A percentile compares a stretch with the other conserved stretches of the same genome.
phyloP scores from a whole-genome alignment of 345 rosid genomes.

The Mercurialis annua region DNA sequence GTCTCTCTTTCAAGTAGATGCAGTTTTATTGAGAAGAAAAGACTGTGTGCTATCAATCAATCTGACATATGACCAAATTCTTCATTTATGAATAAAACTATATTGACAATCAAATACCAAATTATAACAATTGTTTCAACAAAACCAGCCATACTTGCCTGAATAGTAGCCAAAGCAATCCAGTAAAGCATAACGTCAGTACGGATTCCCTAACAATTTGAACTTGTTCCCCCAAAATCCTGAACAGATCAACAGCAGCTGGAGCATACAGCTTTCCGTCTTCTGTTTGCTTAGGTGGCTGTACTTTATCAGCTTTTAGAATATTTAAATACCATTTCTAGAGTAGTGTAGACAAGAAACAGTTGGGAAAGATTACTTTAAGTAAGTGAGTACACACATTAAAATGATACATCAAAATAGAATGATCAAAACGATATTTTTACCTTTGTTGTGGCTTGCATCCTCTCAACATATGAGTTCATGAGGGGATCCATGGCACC shows the following conservation, averaged over 20 bases:
- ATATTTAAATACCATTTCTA: constrained; percentile 99
- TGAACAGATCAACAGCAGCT: constrained; percentile 98
- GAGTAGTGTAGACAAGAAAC: constrained; percentile 19
- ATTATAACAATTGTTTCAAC: background rate
- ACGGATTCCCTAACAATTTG: constrained; percentile 96
- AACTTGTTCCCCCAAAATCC: constrained; percentile 99
- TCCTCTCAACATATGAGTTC: constrained; percentile 97
- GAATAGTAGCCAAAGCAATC: constrained; percentile 88
- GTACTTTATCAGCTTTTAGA: constrained; percentile 93
- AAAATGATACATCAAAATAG: background rate
- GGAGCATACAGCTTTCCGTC: constrained; percentile 99
- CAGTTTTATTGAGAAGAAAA: background rate
- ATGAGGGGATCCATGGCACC: constrained; percentile 99
- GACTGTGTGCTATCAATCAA: background rate
- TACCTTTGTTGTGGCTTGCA: constrained; percentile 98
- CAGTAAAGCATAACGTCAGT: constrained; percentile 95
- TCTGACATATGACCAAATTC: background rate
- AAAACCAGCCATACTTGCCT: constrained; percentile 41
- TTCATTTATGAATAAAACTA: background rate
- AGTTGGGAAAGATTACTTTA: constrained; percentile 2
- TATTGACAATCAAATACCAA: background rate
- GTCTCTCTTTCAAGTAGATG: constrained; percentile 7
- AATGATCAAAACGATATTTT: constrained; percentile 10
- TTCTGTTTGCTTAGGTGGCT: constrained; percentile 96
- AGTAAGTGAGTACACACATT: background rate